phyloP scores from a whole-genome alignment of 495 filamentous ascomycete species.

The Aspergillus sparsus region DNA sequence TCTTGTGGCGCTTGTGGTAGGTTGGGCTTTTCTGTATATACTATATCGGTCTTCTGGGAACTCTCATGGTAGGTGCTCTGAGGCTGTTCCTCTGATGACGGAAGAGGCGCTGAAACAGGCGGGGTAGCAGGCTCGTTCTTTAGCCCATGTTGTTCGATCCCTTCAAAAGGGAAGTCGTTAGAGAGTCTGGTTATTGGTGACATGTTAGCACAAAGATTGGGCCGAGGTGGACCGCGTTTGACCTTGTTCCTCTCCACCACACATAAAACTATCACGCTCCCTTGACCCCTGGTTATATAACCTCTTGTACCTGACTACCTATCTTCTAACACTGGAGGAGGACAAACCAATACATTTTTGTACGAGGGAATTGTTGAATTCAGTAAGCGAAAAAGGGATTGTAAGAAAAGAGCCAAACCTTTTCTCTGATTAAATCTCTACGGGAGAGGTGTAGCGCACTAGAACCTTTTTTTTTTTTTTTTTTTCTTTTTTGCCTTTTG shows the following conservation, averaged over 20 bases:
- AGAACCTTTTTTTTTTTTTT: background rate
- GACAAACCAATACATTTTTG: background rate
- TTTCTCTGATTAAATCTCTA: background rate
- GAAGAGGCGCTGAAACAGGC: background rate
- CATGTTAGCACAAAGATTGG: constrained; percentile 25
- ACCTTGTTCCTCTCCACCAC: constrained; percentile 20
- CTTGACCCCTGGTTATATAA: background rate
- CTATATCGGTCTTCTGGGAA: background rate
- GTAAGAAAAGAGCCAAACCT: background rate
- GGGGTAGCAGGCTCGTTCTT: background rate
- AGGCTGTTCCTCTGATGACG: background rate
- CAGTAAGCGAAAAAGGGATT: background rate
- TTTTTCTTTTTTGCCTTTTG: background rate
- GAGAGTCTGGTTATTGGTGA: constrained; percentile 17
- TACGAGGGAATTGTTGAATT: background rate
- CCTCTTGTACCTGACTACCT: background rate
- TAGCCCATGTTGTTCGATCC: constrained; percentile 7
- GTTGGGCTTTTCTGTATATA: constrained; percentile 17
- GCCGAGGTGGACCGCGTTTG: constrained; percentile 24
- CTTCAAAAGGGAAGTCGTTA: constrained; percentile 1
- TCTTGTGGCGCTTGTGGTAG: constrained; percentile 10
- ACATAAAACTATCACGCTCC: constrained; percentile 4
- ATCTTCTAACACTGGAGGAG: background rate
- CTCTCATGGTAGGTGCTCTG: background rate
- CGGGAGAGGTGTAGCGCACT: background rate